phyloP scores from a whole-genome alignment of 257 asterid genomes.

The Solanum bulbocastanum region DNA sequence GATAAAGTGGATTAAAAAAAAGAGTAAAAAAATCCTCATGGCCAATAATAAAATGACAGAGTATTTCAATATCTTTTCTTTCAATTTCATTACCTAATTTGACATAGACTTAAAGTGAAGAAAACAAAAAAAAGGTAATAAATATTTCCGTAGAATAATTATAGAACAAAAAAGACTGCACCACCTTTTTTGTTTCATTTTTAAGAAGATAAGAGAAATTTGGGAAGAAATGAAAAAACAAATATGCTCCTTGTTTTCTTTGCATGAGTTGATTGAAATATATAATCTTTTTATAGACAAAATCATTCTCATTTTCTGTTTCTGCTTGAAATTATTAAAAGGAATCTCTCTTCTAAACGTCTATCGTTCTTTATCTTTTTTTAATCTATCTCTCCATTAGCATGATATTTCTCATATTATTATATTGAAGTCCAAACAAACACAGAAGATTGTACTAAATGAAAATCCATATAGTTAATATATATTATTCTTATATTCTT shows the following conservation, averaged over 20 bases:
- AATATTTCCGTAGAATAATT: neutral
- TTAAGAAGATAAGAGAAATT: neutral
- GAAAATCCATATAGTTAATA: too few species aligned
- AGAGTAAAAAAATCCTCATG: too few species aligned
- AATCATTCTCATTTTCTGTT: neutral
- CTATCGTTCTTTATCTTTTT: neutral
- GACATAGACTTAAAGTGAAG: neutral
- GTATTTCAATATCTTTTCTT: neutral
- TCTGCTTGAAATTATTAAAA: neutral
- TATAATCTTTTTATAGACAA: neutral
- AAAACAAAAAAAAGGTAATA: neutral
- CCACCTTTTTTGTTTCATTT: neutral
- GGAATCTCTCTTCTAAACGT: neutral
- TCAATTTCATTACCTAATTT: neutral
- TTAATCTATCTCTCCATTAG: neutral
- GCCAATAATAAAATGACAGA: neutral
- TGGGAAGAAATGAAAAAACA: neutral
- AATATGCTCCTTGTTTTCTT: neutral
- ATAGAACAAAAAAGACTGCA: neutral
- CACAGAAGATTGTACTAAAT: too few species aligned
- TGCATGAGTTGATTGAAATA: neutral
- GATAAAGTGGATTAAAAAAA: too few species aligned
- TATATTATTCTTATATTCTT: neutral
- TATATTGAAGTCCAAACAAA: neutral
- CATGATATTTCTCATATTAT: neutral